Percentiles rank a stretch among this genome's conserved stretches.
Evolutionary conservation across 2,329 filamentous ascomycete genomes (phyloP).

Genomic region (Exophiala sideris): DNA sequence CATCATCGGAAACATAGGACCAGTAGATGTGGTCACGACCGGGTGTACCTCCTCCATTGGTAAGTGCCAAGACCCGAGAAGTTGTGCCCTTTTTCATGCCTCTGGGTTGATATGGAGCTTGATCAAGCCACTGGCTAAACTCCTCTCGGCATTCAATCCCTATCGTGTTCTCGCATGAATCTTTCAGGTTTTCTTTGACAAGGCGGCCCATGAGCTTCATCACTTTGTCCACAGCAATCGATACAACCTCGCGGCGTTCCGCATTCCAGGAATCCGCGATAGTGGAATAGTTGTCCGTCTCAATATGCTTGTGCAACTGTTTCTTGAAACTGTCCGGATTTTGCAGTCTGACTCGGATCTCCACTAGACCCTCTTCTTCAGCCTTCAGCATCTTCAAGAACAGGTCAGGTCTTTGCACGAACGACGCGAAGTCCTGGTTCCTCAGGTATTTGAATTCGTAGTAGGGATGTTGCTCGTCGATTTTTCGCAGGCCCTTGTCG

Average conservation of each 20-base stretch:
- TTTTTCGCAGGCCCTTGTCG: slow-evolving; percentile 88
- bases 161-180: slow-evolving; percentile 89
- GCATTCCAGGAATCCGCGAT: slow-evolving; percentile 93
- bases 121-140: slow-evolving; percentile 85
- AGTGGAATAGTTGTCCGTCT: slow-evolving; percentile 93
- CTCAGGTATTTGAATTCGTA: slow-evolving; percentile 97
- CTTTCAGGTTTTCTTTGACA: slow-evolving; percentile 90
- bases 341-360: slow-evolving; percentile 76
- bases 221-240: slow-evolving; percentile 75
- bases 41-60: slow-evolving; percentile 77
- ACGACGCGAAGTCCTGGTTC: slow-evolving; percentile 77
- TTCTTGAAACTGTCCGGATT: slow-evolving; percentile 72
- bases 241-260: slow-evolving; percentile 78
- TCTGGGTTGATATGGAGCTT: slow-evolving; percentile 93
- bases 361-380: slow-evolving; percentile 87
- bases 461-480: slow-evolving; percentile 91
- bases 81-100: slow-evolving; percentile 85
- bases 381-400: slow-evolving; percentile 97
- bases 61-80: slow-evolving; percentile 80
- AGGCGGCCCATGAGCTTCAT: slow-evolving; percentile 82
- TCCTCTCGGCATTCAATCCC: slow-evolving; percentile 84
- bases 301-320: slow-evolving; percentile 76
- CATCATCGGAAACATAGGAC: slow-evolving; percentile 92
- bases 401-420: slow-evolving; percentile 79
- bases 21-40: slow-evolving; percentile 75